A percentile compares a stretch with the other conserved stretches of the same genome.
phyloP scores from a whole-genome alignment of 2,329 filamentous ascomycete genomes.

The Westerdykella ornata region DNA sequence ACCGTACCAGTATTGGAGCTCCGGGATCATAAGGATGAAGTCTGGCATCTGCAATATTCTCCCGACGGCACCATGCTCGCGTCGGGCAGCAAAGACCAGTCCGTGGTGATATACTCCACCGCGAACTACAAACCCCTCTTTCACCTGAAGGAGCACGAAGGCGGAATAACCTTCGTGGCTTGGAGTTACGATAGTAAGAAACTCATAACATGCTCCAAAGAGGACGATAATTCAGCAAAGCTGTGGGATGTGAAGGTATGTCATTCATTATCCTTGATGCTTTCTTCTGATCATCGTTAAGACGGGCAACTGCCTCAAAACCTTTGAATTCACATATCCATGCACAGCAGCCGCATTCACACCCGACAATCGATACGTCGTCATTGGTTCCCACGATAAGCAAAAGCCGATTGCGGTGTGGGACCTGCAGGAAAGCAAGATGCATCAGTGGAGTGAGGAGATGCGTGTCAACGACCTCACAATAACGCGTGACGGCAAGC shows the following conservation, averaged over 20 bases:
- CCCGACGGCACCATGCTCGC: constrained; percentile 77
- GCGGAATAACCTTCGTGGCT: constrained; percentile 71
- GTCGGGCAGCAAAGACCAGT: constrained; percentile 68
- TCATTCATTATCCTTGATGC: neutral
- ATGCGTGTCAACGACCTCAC: constrained; percentile 78
- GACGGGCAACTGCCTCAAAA: constrained; percentile 48
- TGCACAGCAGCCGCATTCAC: constrained; percentile 90
- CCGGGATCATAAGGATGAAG: constrained; percentile 67
- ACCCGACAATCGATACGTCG: constrained; percentile 66
- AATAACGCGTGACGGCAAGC: constrained; percentile 72
- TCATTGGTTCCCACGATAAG: constrained; percentile 53
- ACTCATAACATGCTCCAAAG: constrained; percentile 75
- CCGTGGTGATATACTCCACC: constrained; percentile 77
- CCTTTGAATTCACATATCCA: constrained; percentile 69
- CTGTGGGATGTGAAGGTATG: constrained; percentile 58
- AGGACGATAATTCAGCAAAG: constrained; percentile 57
- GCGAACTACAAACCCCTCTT: constrained; percentile 59
- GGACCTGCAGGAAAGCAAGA: constrained; percentile 55
- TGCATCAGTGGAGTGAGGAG: constrained; percentile 59
- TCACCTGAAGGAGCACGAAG: constrained; percentile 59
- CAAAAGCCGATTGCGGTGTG: constrained; percentile 44
- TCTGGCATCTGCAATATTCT: constrained; percentile 89
- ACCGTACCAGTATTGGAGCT: constrained; percentile 64
- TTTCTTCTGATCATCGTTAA: constrained; percentile 12
- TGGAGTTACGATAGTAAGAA: constrained; percentile 91